Evolutionary conservation across 176 grass and related monocot species (phyloP), one percentile per base, ranked within the genome.

Genomic region (Oryza meyeriana): DNA sequence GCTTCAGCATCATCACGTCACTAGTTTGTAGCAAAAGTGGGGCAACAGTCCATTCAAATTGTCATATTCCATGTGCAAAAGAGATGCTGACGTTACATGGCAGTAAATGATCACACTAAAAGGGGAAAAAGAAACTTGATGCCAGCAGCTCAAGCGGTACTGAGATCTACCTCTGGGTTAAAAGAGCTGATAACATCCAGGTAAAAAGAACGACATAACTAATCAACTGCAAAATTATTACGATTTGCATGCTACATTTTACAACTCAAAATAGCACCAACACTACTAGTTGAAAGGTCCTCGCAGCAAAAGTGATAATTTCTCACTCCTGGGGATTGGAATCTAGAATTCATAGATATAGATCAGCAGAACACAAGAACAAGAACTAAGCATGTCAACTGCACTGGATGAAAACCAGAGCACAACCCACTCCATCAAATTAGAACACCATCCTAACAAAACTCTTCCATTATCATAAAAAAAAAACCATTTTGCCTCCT

Each of bases 81-180:
- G 10, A 16, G 17, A 75, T 8, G 28, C 71, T 75, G 76, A 26
- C 69, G 47, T 74, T 84, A 77, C 40, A 68, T 14, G 39, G 55
- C 52, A 50, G 5, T 52, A 74, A 28, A 35, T 26, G 20, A 10
- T 69, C 12, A 64, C 32, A 27, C 38, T 8, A 55, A 55, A 22
- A 22, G 20, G 22, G 17, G 18, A 18, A 70, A 25, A 70, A n/a
- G n/a, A n/a, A 80, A 76, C 3, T 30, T 4, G 18, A 30, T 12
- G 57, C 2, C 55, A 55, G 63, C 30, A 62, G 39, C 50, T 50
- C 72, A 16, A 42, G 52, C 32, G 36, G 50, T 6, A 50, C 63
- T 52, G 79, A 71, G 85, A 87, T 78, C 79, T 72, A 42, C 30
- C 31, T 66, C 69, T 74, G 25, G 26, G 8, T 42, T 65, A 36